phyloP scores from a whole-genome alignment of 2,329 filamentous ascomycete genomes.

The Fusarium staphyleae region DNA sequence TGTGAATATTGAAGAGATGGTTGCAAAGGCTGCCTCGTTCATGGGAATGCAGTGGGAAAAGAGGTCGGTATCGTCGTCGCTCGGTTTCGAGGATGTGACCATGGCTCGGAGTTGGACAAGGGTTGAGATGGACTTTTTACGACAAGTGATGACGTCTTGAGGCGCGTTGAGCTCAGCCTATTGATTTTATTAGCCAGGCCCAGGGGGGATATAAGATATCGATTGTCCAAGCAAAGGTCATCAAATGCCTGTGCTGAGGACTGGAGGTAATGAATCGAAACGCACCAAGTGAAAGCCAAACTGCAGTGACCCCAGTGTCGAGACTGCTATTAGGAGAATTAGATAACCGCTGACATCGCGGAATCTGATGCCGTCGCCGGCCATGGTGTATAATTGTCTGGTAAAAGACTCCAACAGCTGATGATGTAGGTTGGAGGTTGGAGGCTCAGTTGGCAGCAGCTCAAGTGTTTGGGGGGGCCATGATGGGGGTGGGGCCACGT shows the following conservation, averaged over 20 bases:
- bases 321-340: slow-evolving; percentile 74
- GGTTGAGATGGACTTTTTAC: slow-evolving; percentile 57
- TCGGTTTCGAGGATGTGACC: slow-evolving; percentile 39
- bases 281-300: slow-evolving; percentile 92
- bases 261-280: neutral
- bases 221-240: neutral
- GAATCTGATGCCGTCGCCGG: slow-evolving; percentile 42
- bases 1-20: slow-evolving; percentile 90
- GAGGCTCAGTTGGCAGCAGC: slow-evolving; percentile 1
- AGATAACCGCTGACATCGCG: slow-evolving; percentile 75
- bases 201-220: neutral
- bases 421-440: neutral
- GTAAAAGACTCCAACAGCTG: slow-evolving; percentile 4
- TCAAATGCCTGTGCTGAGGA: neutral
- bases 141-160: slow-evolving; percentile 91
- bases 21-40: slow-evolving; percentile 80
- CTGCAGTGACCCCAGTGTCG: slow-evolving; percentile 86
- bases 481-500: slow-evolving; percentile 31
- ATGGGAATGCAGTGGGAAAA: slow-evolving; percentile 87
- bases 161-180: slow-evolving; percentile 93
- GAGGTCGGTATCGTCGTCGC: slow-evolving; percentile 40
- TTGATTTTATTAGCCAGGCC: slow-evolving; percentile 11
- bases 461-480: slow-evolving; percentile 9
- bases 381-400: slow-evolving; percentile 38
- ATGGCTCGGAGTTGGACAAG: slow-evolving; percentile 40